Conservation (phyloP, 257 asterid genomes). For the Nicotiana attenuata region DNA sequence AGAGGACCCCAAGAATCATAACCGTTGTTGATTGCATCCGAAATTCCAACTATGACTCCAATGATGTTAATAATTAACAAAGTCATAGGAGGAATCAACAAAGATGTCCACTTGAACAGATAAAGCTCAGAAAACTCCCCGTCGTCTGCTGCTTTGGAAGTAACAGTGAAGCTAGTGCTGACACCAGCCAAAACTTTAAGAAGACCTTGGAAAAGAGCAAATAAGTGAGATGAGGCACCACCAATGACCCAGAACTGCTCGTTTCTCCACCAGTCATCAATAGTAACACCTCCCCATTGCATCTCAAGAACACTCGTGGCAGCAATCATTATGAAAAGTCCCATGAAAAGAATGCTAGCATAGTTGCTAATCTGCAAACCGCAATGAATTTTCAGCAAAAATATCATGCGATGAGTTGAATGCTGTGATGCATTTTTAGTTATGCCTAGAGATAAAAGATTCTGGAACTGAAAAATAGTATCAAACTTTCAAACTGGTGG, state of each 20-base stretch:
- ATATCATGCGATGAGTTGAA: background rate
- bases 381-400: conserved; percentile 5
- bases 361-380: conserved; percentile 81
- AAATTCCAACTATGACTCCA: conserved; percentile 74
- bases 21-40: conserved; percentile 88
- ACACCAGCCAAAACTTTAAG: conserved; percentile 91
- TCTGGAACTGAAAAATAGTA: background rate
- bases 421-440: background rate
- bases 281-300: conserved; percentile 89
- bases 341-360: conserved; percentile 81
- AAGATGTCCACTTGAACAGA: conserved; percentile 89
- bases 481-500: background rate
- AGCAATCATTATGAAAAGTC: conserved; percentile 72
- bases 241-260: conserved; percentile 99
- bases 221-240: conserved; percentile 82
- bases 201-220: conserved; percentile 91
- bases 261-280: conserved; percentile 93
- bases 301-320: conserved; percentile 78
- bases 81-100: conserved; percentile 90
- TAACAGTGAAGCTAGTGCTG: conserved; percentile 88
- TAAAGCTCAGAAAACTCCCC: conserved; percentile 87
- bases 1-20: conserved; percentile 97
- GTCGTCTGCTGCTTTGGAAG: conserved; percentile 92
- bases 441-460: background rate
- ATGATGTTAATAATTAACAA: conserved; percentile 73